Evolutionary conservation across 805 yeast species (phyloP).

Genomic region (Starmerella powellii): DNA sequence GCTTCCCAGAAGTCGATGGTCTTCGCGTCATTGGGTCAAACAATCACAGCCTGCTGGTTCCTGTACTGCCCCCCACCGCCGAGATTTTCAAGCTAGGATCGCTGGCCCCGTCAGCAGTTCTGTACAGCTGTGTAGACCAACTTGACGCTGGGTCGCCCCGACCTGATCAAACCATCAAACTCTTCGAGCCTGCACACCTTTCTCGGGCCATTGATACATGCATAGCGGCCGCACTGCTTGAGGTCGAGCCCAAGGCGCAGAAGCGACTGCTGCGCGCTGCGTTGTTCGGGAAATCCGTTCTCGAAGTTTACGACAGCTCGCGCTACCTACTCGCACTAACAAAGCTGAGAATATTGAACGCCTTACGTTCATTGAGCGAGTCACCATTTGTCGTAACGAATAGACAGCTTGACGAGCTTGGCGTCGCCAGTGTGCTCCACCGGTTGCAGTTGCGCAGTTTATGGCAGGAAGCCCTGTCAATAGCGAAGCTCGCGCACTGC

Average conservation of each 20-base stretch:
- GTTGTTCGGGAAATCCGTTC: slow-evolving; percentile 63
- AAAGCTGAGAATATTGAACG: slow-evolving; percentile 54
- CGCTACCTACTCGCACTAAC: slow-evolving; percentile 53
- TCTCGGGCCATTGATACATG: slow-evolving; percentile 56
- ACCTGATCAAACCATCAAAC: slow-evolving; percentile 62
- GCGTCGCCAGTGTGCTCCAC: slow-evolving; percentile 44
- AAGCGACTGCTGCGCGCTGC: slow-evolving; percentile 71
- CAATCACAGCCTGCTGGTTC: slow-evolving; percentile 48
- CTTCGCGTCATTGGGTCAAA: slow-evolving; percentile 48
- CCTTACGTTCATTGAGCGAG: slow-evolving; percentile 37
- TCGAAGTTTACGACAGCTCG: slow-evolving; percentile 43
- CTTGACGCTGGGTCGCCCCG: slow-evolving; percentile 59
- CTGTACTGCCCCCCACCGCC: slow-evolving; percentile 46
- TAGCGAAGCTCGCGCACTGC: slow-evolving; percentile 40
- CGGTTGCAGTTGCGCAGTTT: slow-evolving; percentile 47
- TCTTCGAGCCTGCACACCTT: slow-evolving; percentile 39
- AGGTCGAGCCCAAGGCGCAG: slow-evolving; percentile 69
- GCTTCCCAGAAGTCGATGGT: slow-evolving; percentile 52
- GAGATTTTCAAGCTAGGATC: slow-evolving; percentile 75
- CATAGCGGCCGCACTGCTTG: slow-evolving; percentile 62
- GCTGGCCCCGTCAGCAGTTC: slow-evolving; percentile 64
- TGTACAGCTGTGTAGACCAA: slow-evolving; percentile 65
- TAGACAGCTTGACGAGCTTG: slow-evolving; percentile 39
- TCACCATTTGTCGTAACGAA: slow-evolving; percentile 45
- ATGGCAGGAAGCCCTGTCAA: slow-evolving; percentile 51